Conservation (phyloP, 495 filamentous ascomycete species). For the Penicillium malachiteum region DNA sequence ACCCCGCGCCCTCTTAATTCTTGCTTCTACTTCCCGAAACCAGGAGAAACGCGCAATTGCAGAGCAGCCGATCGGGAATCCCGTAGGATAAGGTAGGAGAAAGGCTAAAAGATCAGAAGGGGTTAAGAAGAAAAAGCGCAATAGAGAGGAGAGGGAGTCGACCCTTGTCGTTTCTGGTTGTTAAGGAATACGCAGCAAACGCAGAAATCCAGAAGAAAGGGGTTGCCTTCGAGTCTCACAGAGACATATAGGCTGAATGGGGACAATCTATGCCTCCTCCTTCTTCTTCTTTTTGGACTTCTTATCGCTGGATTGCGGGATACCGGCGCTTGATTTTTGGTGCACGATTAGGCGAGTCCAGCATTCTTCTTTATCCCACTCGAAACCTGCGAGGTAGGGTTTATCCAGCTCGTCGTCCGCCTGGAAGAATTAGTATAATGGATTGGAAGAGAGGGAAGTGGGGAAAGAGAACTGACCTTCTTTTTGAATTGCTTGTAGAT, state of each 20-base stretch:
- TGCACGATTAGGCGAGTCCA: constrained; percentile 77
- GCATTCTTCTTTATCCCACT: constrained; percentile 89
- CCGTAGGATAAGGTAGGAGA: constrained; percentile 10
- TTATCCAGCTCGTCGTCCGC: constrained; percentile 81
- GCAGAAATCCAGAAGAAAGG: background rate
- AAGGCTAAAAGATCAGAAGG: constrained; percentile 3
- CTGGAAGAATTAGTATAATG: constrained; percentile 40
- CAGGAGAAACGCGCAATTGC: constrained; percentile 16
- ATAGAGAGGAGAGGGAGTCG: constrained; percentile 4
- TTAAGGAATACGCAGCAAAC: background rate
- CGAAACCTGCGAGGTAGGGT: constrained; percentile 85
- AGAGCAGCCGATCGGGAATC: constrained; percentile 13
- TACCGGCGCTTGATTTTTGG: constrained; percentile 65
- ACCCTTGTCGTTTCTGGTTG: constrained; percentile 18
- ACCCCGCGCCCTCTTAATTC: constrained; percentile 25
- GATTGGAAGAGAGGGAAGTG: background rate
- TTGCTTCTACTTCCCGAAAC: constrained; percentile 31
- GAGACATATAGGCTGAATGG: background rate
- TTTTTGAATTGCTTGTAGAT: constrained; percentile 95
- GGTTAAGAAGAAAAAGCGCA: background rate
- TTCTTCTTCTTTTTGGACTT: constrained; percentile 68
- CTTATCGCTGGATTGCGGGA: constrained; percentile 44
- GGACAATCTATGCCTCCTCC: constrained; percentile 37
- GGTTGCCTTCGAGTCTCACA: background rate
- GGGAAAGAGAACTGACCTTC: constrained; percentile 57